Percentiles rank a stretch among this genome's conserved stretches.
These are phyloP conservation scores for Saitozyma sp. DNA, from an alignment of 768 basidiomycete species.

Conservation along the genomic window DNA sequence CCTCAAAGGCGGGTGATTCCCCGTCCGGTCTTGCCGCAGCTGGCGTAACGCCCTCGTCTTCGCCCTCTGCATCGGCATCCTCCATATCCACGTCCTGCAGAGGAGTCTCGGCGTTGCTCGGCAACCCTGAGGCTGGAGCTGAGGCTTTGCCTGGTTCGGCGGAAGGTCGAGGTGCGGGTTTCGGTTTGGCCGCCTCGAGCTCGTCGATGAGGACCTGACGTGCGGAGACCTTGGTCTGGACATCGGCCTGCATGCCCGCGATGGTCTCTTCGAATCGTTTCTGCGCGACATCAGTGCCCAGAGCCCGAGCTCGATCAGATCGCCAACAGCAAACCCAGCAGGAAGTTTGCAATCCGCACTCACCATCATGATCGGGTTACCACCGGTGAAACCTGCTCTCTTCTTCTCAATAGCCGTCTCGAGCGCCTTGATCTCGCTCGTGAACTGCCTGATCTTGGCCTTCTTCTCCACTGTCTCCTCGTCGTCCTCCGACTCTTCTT, in stretches of 20 bases:
- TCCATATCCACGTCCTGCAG: slow-evolving; percentile 5
- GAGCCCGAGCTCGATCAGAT: neutral
- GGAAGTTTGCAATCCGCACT: slow-evolving; percentile 2
- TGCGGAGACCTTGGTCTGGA: slow-evolving; percentile 35
- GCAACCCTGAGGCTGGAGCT: neutral
- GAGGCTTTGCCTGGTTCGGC: neutral
- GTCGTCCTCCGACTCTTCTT: slow-evolving; percentile 34
- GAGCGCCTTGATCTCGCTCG: slow-evolving; percentile 40
- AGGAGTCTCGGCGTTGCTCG: neutral
- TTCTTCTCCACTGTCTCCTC: slow-evolving; percentile 43
- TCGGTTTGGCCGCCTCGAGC: slow-evolving; percentile 22
- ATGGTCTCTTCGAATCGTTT: slow-evolving; percentile 49
- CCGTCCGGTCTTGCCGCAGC: slow-evolving; percentile 1
- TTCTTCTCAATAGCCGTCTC: slow-evolving; percentile 45
- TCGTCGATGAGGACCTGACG: slow-evolving; percentile 38
- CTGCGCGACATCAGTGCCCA: slow-evolving; percentile 9
- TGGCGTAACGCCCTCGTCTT: slow-evolving; percentile 10
- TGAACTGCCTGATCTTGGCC: slow-evolving; percentile 44
- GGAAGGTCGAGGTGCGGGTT: neutral
- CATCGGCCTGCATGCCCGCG: slow-evolving; percentile 36
- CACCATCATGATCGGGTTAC: slow-evolving; percentile 46
- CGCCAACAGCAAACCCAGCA: neutral
- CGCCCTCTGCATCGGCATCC: slow-evolving; percentile 22
- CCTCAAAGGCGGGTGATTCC: slow-evolving; percentile 4
- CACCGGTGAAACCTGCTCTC: slow-evolving; percentile 36